Evolutionary conservation across 2,329 filamentous ascomycete genomes (phyloP), one percentile per base, ranked within the genome.

Genomic region (Diaporthe citrichinensis): DNA sequence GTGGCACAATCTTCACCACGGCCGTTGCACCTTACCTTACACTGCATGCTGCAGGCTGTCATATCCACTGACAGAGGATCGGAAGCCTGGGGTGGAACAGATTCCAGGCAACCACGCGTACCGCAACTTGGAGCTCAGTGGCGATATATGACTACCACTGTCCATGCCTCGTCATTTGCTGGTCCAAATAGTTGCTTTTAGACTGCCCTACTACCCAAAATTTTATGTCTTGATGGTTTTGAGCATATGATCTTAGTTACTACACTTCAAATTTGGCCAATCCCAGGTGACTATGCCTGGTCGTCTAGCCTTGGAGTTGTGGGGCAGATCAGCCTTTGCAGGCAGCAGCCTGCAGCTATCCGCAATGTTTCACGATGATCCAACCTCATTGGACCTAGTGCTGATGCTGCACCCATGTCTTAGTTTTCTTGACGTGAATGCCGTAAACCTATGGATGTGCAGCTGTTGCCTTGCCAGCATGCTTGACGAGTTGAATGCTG

Each of bases 381-480:
- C 31, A 31, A 23, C 65, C 65, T 53, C 9, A 23, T 31, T 53
- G n/a, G n/a, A 28, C 9, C 65, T 68, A 68, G 65, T 68, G 65
- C 65, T 68, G 46, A 68, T 28, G 34, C 23, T 53, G 12, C 65
- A 68, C 4, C 46, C 31, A 25, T 53, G 31, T 51, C 46, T 53
- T 28, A 4, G 31, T 53, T 17, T 7, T 25, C 46, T 65, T 28
- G 23, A 8, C 15, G 34, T 28, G 23, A 15, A 36, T 53, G 10
- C 46, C 34, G 14, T 15, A 41, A 28, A 53, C 46, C 65, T 53
- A 53, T 53, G 31, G 34, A 53, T 25, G 31, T 39, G 46, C 12
- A 68, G 65, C 46, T 68, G 65, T 68, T 68, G 65, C 65, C 65
- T 68, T 51, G 28, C 8, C 4, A 20, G 31, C 23, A 20, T n/a